Evolutionary conservation across 441 rosid species (phyloP).

Genomic region (Syzygium malaccense): DNA sequence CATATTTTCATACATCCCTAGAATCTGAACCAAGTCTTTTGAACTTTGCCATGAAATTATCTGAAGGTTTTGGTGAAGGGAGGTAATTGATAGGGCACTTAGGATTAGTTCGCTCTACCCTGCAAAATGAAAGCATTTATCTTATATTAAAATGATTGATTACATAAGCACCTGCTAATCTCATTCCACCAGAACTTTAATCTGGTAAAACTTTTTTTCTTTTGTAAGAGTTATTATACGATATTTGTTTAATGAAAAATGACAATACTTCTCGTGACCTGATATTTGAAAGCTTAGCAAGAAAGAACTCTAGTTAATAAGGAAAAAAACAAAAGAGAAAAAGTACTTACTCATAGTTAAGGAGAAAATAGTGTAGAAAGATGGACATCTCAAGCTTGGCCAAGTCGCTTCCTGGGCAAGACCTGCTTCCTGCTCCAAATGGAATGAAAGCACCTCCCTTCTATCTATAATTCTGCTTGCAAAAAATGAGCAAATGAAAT

Average conservation of each 20-base stretch:
- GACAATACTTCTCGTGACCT: neutral
- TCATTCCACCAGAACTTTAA: neutral
- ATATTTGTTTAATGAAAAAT: neutral
- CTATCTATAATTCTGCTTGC: neutral
- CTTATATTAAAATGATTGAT: neutral
- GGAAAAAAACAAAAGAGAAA: neutral
- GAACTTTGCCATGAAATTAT: slow-evolving; percentile 12
- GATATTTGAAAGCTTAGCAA: neutral
- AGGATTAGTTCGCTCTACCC: slow-evolving; percentile 6
- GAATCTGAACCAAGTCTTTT: neutral
- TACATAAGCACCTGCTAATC: neutral
- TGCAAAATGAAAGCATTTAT: neutral
- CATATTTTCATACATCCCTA: slow-evolving; percentile 1
- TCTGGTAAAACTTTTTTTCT: neutral
- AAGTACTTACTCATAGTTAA: neutral
- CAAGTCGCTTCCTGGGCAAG: neutral
- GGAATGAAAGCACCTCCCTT: neutral
- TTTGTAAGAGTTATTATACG: neutral
- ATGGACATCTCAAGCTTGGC: slow-evolving; percentile 2
- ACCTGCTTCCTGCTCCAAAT: slow-evolving; percentile 3
- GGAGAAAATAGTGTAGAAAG: neutral
- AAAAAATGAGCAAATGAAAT: neutral
- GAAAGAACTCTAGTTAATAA: neutral
- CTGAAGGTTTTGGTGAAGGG: slow-evolving; percentile 4
- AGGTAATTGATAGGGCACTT: neutral